Evolutionary conservation across 345 rosid genomes (phyloP).

Genomic region (Brassica napus): DNA sequence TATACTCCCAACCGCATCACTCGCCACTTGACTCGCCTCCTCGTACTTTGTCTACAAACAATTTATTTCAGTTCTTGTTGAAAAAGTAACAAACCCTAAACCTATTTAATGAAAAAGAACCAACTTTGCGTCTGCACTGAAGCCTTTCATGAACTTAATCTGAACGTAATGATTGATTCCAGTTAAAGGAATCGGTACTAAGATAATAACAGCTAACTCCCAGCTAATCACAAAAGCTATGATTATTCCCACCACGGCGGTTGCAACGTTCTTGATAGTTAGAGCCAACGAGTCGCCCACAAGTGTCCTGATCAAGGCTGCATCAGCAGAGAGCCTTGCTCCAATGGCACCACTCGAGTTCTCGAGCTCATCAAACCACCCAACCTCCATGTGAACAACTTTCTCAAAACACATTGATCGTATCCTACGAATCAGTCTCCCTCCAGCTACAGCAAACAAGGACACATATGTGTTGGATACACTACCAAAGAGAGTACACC

Average conservation of each 20-base stretch:
- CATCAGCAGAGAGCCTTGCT: background rate
- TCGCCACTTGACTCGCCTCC: background rate
- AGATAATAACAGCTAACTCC: background rate
- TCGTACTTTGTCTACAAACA: background rate
- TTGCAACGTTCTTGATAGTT: background rate
- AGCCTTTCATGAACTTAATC: background rate
- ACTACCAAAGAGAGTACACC: background rate
- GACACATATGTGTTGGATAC: background rate
- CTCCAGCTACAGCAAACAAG: background rate
- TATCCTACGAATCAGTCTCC: background rate
- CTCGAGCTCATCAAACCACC: background rate
- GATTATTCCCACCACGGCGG: background rate
- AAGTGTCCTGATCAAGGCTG: background rate
- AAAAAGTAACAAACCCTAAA: background rate
- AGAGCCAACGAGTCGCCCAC: background rate
- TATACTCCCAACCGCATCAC: constrained; percentile 40
- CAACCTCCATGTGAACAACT: background rate
- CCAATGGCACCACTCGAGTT: background rate
- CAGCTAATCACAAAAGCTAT: background rate
- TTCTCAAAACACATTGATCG: background rate
- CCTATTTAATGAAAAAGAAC: background rate
- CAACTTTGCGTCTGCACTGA: background rate
- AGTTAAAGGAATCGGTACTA: background rate
- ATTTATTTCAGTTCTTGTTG: background rate
- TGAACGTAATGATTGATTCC: background rate